A percentile compares a stretch with the other conserved stretches of the same genome.
Conservation (phyloP, 371 early-diverging fungal species). For the Mucor saturninus region DNA sequence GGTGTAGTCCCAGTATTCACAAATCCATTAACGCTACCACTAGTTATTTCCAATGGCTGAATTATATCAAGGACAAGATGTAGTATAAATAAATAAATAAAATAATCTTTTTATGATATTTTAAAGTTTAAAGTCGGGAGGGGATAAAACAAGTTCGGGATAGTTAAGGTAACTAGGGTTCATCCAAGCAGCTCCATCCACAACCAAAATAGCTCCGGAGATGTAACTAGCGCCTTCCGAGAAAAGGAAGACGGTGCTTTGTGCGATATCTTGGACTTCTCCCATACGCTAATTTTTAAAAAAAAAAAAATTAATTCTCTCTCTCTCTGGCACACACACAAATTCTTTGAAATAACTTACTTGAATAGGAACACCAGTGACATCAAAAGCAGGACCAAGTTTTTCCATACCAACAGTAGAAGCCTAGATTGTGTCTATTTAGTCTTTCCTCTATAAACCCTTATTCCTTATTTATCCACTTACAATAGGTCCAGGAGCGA, state of each 20-base stretch:
- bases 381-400: constrained; percentile 33
- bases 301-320: not conserved
- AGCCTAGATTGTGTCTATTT: constrained; percentile 7
- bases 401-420: constrained; percentile 43
- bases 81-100: not conserved
- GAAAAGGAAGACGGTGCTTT: constrained; percentile 72
- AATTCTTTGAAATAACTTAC: constrained; percentile 17
- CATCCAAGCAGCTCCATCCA: constrained; percentile 61
- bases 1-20: constrained; percentile 25
- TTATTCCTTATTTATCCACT: not conserved
- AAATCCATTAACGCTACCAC: constrained; percentile 54
- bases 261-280: constrained; percentile 70
- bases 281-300: constrained; percentile 48
- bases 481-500: constrained; percentile 59
- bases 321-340: not conserved
- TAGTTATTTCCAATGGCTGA: constrained; percentile 77
- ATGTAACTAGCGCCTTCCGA: constrained; percentile 68
- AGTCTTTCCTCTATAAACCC: too few relatives aligned
- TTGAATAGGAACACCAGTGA: constrained; percentile 33
- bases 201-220: constrained; percentile 66
- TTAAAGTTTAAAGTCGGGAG: constrained; percentile 28
- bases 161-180: constrained; percentile 20
- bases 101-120: not conserved
- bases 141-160: constrained; percentile 21
- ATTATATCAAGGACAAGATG: constrained; percentile 37